Percentiles rank a stretch among this genome's conserved stretches.
Evolutionary conservation across 768 basidiomycete species (phyloP).

Genomic region (Hericium rajendrae): DNA sequence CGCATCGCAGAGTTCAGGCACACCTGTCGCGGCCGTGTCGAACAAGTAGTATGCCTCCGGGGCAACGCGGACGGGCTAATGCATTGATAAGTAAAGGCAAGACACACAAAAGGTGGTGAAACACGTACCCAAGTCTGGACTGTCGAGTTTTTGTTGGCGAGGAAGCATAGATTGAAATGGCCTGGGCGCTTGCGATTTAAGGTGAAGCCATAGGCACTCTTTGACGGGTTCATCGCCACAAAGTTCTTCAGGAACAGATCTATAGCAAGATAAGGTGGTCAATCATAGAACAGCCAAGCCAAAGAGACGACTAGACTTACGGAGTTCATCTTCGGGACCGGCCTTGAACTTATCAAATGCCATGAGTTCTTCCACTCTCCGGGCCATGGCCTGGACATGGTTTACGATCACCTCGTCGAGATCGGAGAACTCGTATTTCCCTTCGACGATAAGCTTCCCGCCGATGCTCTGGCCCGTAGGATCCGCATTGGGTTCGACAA

Average conservation of each 20-base stretch:
- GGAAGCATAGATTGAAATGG: conserved; percentile 88
- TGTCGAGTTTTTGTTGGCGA: conserved; percentile 82
- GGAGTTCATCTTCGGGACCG: conserved; percentile 79
- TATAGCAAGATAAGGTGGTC: conserved; percentile 21
- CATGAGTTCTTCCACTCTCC: conserved; percentile 91
- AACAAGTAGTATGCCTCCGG: conserved; percentile 87
- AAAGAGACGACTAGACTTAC: conserved; percentile 39
- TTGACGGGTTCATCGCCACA: conserved; percentile 85
- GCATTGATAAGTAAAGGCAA: neutral
- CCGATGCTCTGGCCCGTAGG: conserved; percentile 57
- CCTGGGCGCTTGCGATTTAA: conserved; percentile 85
- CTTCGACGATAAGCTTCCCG: conserved; percentile 62
- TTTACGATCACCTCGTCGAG: conserved; percentile 96
- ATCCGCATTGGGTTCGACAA: conserved; percentile 66
- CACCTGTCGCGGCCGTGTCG: conserved; percentile 82
- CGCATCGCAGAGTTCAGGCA: conserved; percentile 90
- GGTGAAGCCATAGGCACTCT: conserved; percentile 93
- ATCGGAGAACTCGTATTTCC: conserved; percentile 79
- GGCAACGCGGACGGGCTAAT: conserved; percentile 74
- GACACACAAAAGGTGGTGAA: neutral
- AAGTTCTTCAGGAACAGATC: conserved; percentile 85
- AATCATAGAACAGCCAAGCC: neutral
- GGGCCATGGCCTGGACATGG: conserved; percentile 89
- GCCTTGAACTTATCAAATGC: conserved; percentile 92
- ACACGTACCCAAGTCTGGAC: conserved; percentile 84